Evolutionary conservation across 108 stramenopile species (phyloP).

Genomic region (Chaetoceros tenuissimus): DNA sequence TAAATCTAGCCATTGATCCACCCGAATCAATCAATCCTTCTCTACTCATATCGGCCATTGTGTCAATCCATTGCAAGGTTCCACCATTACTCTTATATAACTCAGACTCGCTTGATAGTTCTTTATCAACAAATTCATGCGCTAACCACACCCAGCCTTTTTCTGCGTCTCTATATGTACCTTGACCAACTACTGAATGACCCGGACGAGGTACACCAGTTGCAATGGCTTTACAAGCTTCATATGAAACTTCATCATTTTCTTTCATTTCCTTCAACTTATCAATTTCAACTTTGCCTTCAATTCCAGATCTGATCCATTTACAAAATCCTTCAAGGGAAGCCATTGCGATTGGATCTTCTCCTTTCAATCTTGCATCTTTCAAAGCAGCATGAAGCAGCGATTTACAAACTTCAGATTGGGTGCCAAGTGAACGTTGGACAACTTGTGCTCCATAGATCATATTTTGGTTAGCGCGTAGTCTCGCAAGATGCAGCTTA

Average conservation of each 20-base stretch:
- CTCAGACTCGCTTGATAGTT: conserved; percentile 36
- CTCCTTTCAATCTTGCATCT: conserved; percentile 47
- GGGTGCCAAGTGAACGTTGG: conserved; percentile 2
- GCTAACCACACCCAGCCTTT: conserved; percentile 54
- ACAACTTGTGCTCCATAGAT: conserved; percentile 15
- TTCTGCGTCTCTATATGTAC: conserved; percentile 59
- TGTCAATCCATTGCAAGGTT: conserved; percentile 49
- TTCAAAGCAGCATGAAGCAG: conserved; percentile 7
- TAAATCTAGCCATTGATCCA: conserved; percentile 77
- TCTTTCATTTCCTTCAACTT: conserved; percentile 12
- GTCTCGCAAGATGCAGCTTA: conserved; percentile 10
- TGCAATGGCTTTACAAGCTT: conserved; percentile 64
- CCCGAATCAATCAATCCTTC: conserved; percentile 56
- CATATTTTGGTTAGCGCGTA: neutral
- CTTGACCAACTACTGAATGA: conserved; percentile 51
- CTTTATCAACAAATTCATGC: conserved; percentile 33
- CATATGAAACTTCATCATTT: conserved; percentile 16
- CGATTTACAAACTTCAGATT: neutral
- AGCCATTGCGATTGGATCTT: conserved; percentile 67
- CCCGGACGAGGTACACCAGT: conserved; percentile 66
- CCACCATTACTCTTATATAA: conserved; percentile 48
- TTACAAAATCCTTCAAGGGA: conserved; percentile 52
- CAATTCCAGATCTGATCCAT: conserved; percentile 47
- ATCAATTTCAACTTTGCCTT: conserved; percentile 21
- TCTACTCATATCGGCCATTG: conserved; percentile 50